Evolutionary conservation across 2,329 filamentous ascomycete genomes (phyloP).

Genomic region (Trichophyton mentagrophytes): DNA sequence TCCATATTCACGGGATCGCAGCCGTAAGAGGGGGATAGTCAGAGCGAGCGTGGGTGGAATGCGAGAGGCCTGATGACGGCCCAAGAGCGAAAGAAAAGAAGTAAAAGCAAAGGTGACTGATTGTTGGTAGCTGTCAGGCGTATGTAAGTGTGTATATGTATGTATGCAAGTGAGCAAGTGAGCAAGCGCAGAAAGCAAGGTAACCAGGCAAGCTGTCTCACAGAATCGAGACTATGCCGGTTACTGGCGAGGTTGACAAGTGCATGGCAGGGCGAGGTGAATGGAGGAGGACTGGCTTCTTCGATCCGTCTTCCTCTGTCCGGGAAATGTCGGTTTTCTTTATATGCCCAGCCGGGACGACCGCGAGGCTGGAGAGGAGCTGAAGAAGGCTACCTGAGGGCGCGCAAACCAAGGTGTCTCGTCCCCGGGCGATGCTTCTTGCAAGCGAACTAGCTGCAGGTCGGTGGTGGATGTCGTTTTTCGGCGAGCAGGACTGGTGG

Average conservation of each 20-base stretch:
- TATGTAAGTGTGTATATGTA: not conserved
- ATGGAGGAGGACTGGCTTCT: not conserved
- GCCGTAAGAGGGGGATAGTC: too few relatives aligned
- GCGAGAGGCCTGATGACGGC: not conserved
- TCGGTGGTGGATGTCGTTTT: not conserved
- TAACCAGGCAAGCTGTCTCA: slow-evolving; percentile 11
- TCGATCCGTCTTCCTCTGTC: not conserved
- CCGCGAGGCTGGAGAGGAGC: not conserved
- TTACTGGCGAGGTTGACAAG: slow-evolving; percentile 5
- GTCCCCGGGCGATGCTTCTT: not conserved
- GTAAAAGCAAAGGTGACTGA: not conserved
- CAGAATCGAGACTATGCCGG: slow-evolving; percentile 11
- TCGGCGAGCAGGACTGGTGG: not conserved
- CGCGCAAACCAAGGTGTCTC: not conserved
- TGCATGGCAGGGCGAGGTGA: slow-evolving; percentile 9
- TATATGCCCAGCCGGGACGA: not conserved
- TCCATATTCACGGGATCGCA: slow-evolving; percentile 50
- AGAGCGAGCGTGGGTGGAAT: not conserved
- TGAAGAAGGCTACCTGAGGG: not conserved
- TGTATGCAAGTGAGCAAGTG: not conserved
- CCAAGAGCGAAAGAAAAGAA: not conserved
- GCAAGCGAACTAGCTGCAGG: not conserved
- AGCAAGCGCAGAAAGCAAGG: not conserved
- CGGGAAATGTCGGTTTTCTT: not conserved
- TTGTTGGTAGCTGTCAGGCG: not conserved